These are phyloP conservation scores for Chrysanthemum seticuspe DNA, from an alignment of 129 eudicot genomes.

Conservation along the genomic window DNA sequence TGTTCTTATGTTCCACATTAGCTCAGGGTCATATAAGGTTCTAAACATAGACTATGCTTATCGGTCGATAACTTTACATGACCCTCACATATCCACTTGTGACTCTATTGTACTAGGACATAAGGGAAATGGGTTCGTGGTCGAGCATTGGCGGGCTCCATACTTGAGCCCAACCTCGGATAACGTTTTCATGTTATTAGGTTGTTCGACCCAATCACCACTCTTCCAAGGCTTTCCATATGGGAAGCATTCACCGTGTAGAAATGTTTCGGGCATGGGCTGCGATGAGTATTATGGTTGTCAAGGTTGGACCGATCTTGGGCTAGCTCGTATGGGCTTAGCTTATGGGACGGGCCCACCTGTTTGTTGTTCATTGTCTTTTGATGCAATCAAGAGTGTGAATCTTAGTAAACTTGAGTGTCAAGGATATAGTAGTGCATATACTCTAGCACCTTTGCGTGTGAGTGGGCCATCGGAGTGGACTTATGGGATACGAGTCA, in stretches of 20 bases:
- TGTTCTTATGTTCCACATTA: slow-evolving; percentile 85
- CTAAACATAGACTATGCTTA: slow-evolving; percentile 87
- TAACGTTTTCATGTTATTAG: slow-evolving; percentile 82
- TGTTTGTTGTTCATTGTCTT: slow-evolving; percentile 73
- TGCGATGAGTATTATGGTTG: slow-evolving; percentile 89
- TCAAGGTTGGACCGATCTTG: slow-evolving; percentile 67
- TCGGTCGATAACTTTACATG: slow-evolving; percentile 65
- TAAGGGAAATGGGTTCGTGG: slow-evolving; percentile 84
- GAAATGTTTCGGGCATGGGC: slow-evolving; percentile 88
- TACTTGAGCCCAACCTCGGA: slow-evolving; percentile 70
- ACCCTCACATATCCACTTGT: slow-evolving; percentile 91
- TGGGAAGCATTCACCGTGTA: slow-evolving; percentile 72
- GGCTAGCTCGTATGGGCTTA: slow-evolving; percentile 50
- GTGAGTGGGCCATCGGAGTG: slow-evolving; percentile 70
- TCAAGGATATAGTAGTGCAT: slow-evolving; percentile 93
- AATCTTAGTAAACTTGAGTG: slow-evolving; percentile 79
- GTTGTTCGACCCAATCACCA: slow-evolving; percentile 82
- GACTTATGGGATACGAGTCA: slow-evolving; percentile 89
- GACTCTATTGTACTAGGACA: slow-evolving; percentile 66
- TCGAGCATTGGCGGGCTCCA: slow-evolving; percentile 79
- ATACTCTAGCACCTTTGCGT: slow-evolving; percentile 75
- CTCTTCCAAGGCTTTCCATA: slow-evolving; percentile 83
- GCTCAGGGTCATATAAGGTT: slow-evolving; percentile 87
- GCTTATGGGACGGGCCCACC: slow-evolving; percentile 83
- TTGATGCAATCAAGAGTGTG: slow-evolving; percentile 63